A percentile compares a stretch with the other conserved stretches of the same genome.
Evolutionary conservation across 2,329 filamentous ascomycete genomes (phyloP).

Genomic region (Coleophoma eucalyptorum): DNA sequence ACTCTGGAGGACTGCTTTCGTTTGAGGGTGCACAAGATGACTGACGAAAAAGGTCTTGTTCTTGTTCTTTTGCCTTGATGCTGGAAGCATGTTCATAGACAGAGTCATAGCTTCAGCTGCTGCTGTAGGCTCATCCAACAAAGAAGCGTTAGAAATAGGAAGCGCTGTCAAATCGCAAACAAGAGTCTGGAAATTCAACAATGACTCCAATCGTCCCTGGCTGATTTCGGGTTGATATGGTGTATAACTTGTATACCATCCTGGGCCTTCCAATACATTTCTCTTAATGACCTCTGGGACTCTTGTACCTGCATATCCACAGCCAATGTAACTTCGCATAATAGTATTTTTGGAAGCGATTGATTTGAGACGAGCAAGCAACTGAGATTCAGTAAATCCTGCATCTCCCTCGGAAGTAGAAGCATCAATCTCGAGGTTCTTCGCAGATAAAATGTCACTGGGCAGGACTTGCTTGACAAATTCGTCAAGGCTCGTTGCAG

Average conservation of each 20-base stretch:
- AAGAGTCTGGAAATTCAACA: slow-evolving; percentile 95
- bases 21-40: slow-evolving; percentile 78
- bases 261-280: slow-evolving; percentile 88
- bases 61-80: slow-evolving; percentile 66
- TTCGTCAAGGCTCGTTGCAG: slow-evolving; percentile 68
- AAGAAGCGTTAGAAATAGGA: slow-evolving; percentile 83
- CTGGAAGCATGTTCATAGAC: slow-evolving; percentile 72
- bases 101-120: slow-evolving; percentile 96
- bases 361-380: slow-evolving; percentile 47
- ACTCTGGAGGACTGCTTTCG: slow-evolving; percentile 76
- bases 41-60: slow-evolving; percentile 85
- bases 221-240: slow-evolving; percentile 98
- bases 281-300: slow-evolving; percentile 88
- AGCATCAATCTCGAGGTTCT: slow-evolving; percentile 53
- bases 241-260: slow-evolving; percentile 97
- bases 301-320: slow-evolving; percentile 83
- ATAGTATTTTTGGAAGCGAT: slow-evolving; percentile 58
- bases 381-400: slow-evolving; percentile 50
- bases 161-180: slow-evolving; percentile 84
- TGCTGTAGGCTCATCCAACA: slow-evolving; percentile 88
- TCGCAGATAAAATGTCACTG: slow-evolving; percentile 67
- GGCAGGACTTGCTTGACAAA: slow-evolving; percentile 86
- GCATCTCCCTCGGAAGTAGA: slow-evolving; percentile 29
- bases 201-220: slow-evolving; percentile 85
- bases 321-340: slow-evolving; percentile 71